These are phyloP conservation scores for Nothophoma quercina DNA, from an alignment of 2,329 filamentous ascomycete genomes.

Conservation along the genomic window DNA sequence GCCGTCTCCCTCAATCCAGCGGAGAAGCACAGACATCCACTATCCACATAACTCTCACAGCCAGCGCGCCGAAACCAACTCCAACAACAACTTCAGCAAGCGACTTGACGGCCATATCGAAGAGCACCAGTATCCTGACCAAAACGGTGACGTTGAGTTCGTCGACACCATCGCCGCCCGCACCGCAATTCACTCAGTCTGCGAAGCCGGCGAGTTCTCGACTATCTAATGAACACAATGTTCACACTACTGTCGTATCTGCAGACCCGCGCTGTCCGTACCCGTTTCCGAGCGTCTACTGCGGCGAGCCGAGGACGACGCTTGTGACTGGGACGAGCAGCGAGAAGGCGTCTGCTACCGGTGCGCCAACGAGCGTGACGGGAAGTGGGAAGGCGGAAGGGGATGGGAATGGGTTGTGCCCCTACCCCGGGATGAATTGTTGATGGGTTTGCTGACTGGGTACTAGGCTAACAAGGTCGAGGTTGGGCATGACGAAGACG, in stretches of 20 bases:
- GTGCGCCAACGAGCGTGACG: neutral
- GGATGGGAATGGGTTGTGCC: conserved; percentile 26
- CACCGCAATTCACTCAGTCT: neutral
- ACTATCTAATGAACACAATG: neutral
- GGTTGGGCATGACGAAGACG: conserved; percentile 1
- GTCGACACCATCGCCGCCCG: neutral
- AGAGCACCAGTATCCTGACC: neutral
- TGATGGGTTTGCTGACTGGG: neutral
- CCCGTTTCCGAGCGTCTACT: conserved; percentile 36
- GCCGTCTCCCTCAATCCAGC: neutral
- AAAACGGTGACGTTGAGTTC: neutral
- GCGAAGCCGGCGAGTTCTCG: neutral
- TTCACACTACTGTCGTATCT: conserved; percentile 10
- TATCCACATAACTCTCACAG: conserved; percentile 6
- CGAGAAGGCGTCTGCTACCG: neutral
- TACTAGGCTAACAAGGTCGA: neutral
- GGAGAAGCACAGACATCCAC: neutral
- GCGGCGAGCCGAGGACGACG: conserved; percentile 26
- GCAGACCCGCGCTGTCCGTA: conserved; percentile 39
- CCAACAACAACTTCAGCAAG: neutral
- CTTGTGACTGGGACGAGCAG: conserved; percentile 16
- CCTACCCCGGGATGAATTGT: conserved; percentile 21
- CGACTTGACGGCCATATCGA: neutral
- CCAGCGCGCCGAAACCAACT: neutral
- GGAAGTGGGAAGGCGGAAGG: conserved; percentile 1